Evolutionary conservation across 768 basidiomycete genomes (phyloP).

Genomic region (Gloeostereum incarnatum): DNA sequence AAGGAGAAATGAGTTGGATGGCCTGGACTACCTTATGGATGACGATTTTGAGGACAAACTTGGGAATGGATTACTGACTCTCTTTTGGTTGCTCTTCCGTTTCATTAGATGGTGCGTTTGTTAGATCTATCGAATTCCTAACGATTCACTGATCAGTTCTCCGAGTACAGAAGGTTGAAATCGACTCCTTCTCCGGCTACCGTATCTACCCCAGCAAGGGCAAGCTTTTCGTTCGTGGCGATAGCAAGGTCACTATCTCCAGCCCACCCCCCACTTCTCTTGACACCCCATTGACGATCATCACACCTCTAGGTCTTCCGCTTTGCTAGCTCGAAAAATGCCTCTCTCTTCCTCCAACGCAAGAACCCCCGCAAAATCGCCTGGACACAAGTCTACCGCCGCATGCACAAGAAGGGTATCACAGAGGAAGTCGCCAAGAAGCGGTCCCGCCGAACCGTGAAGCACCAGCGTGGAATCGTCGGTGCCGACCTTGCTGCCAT

Average conservation of each 20-base stretch:
- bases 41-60: no score
- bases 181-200: conserved; percentile 96
- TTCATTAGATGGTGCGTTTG: conserved; percentile 15
- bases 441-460: conserved; percentile 92
- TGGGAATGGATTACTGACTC: no score
- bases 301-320: conserved; percentile 70
- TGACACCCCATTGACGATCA: background rate
- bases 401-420: conserved; percentile 99
- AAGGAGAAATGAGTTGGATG: no score
- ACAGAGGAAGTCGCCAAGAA: conserved; percentile 99
- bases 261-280: background rate
- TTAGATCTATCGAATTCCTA: background rate
- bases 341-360: conserved; percentile 96
- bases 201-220: conserved; percentile 98
- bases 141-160: conserved; percentile 1
- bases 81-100: background rate
- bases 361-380: conserved; percentile 99
- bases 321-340: conserved; percentile 86
- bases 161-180: conserved; percentile 83
- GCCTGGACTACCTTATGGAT: no score
- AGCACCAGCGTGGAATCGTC: conserved; percentile 96
- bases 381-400: conserved; percentile 90
- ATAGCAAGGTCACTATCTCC: conserved; percentile 72
- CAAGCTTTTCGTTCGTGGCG: conserved; percentile 89
- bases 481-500: conserved; percentile 92